Conservation (phyloP, 2,329 filamentous ascomycete genomes). For the Phoma herbarum region DNA sequence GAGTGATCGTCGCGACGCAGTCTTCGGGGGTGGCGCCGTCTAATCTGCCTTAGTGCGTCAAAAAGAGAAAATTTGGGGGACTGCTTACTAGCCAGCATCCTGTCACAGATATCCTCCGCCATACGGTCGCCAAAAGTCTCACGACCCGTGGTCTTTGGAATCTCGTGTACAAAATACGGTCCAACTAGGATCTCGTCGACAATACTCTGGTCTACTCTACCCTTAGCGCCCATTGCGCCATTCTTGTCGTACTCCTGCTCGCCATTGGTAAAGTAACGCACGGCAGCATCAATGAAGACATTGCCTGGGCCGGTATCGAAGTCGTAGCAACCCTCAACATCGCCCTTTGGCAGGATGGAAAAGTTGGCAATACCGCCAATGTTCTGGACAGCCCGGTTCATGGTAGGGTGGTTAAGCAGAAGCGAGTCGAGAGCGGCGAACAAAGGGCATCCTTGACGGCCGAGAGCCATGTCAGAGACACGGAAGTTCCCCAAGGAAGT, state of each 20-base stretch:
- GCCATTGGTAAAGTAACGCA: slow-evolving; percentile 62
- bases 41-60: no score
- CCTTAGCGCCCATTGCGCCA: slow-evolving; percentile 61
- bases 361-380: slow-evolving; percentile 70
- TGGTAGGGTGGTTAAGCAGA: slow-evolving; percentile 64
- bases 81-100: no score
- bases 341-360: slow-evolving; percentile 63
- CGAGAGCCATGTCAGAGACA: slow-evolving; percentile 65
- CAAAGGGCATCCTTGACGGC: slow-evolving; percentile 66
- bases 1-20: slow-evolving; percentile 65
- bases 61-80: no score
- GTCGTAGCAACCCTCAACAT: slow-evolving; percentile 55
- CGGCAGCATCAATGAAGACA: slow-evolving; percentile 63
- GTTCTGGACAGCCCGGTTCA: slow-evolving; percentile 67
- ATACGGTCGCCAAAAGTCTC: slow-evolving; percentile 68
- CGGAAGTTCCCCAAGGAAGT: slow-evolving; percentile 68
- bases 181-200: slow-evolving; percentile 59
- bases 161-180: slow-evolving; percentile 60
- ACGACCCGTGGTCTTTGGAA: slow-evolving; percentile 67
- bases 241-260: slow-evolving; percentile 62
- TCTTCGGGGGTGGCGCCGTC: slow-evolving; percentile 61
- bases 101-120: no score
- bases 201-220: slow-evolving; percentile 60
- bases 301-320: slow-evolving; percentile 68
- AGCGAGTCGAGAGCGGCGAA: slow-evolving; percentile 68